A percentile compares a stretch with the other conserved stretches of the same genome.
These are phyloP conservation scores for Thelonectria olida DNA, from an alignment of 2,329 filamentous ascomycete species.

Conservation along the genomic window DNA sequence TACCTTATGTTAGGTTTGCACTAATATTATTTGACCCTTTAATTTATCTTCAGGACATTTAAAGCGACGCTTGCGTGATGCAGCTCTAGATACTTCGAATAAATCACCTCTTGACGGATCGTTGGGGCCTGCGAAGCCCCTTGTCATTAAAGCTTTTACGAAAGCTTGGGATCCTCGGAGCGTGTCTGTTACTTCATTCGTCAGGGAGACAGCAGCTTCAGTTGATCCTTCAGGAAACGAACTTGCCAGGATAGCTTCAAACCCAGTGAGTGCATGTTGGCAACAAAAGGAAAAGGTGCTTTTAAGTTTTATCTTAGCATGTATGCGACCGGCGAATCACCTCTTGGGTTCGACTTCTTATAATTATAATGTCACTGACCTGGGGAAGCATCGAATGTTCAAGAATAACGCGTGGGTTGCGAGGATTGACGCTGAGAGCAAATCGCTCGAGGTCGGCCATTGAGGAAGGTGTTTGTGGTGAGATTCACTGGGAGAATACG, in stretches of 20 bases:
- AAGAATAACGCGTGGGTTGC: no score
- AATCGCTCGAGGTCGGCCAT: no score
- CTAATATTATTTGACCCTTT: slow-evolving; percentile 44
- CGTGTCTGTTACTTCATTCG: no score
- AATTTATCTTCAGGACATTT: slow-evolving; percentile 33
- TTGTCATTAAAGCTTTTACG: neutral
- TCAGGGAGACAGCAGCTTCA: no score
- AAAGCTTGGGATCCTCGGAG: neutral
- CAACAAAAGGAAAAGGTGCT: neutral
- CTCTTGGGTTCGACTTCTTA: no score
- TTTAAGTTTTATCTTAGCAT: no score
- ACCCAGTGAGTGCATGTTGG: neutral
- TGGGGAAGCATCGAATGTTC: neutral
- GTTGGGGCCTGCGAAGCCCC: neutral
- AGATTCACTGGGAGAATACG: no score
- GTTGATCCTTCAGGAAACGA: neutral
- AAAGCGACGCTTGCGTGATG: slow-evolving; percentile 8
- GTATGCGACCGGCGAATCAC: no score
- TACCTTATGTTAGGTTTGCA: slow-evolving; percentile 25
- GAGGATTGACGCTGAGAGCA: no score
- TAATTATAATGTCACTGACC: no score
- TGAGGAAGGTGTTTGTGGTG: no score
- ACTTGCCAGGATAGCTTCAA: neutral
- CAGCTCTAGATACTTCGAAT: neutral
- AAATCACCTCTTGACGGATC: no score